Evolutionary conservation across 1,284 basidiomycete genomes (phyloP).

Genomic region (Tylopilus sp.): DNA sequence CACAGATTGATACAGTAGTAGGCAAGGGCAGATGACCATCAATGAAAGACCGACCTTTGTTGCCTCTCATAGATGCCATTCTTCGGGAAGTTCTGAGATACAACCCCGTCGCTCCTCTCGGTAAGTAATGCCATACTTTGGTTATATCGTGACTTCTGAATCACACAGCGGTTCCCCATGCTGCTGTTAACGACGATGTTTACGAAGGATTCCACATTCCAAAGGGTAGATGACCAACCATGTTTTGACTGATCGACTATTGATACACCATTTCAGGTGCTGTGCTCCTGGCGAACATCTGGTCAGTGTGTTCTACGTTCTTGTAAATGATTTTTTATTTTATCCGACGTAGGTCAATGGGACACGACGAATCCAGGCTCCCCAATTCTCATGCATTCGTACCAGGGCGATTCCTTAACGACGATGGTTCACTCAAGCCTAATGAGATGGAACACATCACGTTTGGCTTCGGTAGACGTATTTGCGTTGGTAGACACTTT

Average conservation of each 20-base stretch:
- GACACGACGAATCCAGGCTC: slow-evolving; percentile 11
- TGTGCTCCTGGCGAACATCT: slow-evolving; percentile 7
- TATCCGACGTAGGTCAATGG: slow-evolving; percentile 15
- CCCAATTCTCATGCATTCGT: slow-evolving; percentile 6
- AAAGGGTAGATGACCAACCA: slow-evolving; percentile 2
- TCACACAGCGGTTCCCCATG: slow-evolving; percentile 12
- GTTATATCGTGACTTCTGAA: neutral
- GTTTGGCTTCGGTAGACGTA: slow-evolving; percentile 18
- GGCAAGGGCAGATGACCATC: slow-evolving; percentile 30
- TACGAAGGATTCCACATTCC: slow-evolving; percentile 16
- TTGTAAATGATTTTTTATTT: neutral
- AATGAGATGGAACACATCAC: slow-evolving; percentile 6
- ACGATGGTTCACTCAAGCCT: slow-evolving; percentile 15
- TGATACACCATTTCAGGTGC: slow-evolving; percentile 4
- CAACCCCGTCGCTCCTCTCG: slow-evolving; percentile 5
- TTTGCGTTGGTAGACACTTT: slow-evolving; percentile 14
- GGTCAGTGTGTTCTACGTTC: neutral
- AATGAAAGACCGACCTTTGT: slow-evolving; percentile 26
- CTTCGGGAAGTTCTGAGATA: slow-evolving; percentile 27
- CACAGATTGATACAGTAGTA: slow-evolving; percentile 35
- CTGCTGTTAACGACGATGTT: slow-evolving; percentile 10
- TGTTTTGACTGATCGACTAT: fast-evolving
- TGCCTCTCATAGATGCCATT: slow-evolving; percentile 35
- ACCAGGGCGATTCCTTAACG: slow-evolving; percentile 16
- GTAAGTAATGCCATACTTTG: slow-evolving; percentile 2